Evolutionary conservation across 2,329 filamentous ascomycete genomes (phyloP), one percentile per base, ranked within the genome.

Genomic region (Davidsoniella virescens): DNA sequence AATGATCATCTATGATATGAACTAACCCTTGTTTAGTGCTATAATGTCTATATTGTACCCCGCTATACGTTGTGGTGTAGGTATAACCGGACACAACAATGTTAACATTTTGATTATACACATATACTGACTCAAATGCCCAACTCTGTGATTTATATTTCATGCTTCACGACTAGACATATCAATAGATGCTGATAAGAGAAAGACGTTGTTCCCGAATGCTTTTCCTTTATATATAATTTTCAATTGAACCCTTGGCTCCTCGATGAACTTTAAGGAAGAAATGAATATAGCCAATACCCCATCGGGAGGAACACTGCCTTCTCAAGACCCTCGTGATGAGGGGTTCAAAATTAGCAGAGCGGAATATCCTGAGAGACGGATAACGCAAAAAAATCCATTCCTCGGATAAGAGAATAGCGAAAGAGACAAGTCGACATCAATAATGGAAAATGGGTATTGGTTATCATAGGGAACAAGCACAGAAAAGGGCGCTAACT

Each of bases 191-290:
- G 17, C 12, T 29, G 44, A 18, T 2, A 45, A 33, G 36, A 39
- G 40, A 50, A 17, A 50, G 47, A 44, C 36, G 18, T 38, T 50
- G 47, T 44, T 41, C 47, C 40, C 29, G 38, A 50, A 44, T 40
- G 40, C 37, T 39, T 50, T 44, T 41, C 47, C 40, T 23, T 23
- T 23, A 23, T 23, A n/a, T n/a, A 20, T 23, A 44, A 44, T 50
- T 50, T 46, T 46, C 37, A 18, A 36, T 46, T 49, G 23, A 50
- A 50, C 23, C 44, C 40, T 44, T 50, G 25, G 37, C 47, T 29
- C 47, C 43, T 36, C 37, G 18, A 48, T 48, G 40, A 44, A 44
- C 47, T 43, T 36, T 49, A 49, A 49, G 33, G 37, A 47, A 47
- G 23, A 41, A 33, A 46, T 33, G 44, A 46, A 41, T 6, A 42